Evolutionary conservation across 768 basidiomycete species (phyloP).

Genomic region (Trametes elegans): DNA sequence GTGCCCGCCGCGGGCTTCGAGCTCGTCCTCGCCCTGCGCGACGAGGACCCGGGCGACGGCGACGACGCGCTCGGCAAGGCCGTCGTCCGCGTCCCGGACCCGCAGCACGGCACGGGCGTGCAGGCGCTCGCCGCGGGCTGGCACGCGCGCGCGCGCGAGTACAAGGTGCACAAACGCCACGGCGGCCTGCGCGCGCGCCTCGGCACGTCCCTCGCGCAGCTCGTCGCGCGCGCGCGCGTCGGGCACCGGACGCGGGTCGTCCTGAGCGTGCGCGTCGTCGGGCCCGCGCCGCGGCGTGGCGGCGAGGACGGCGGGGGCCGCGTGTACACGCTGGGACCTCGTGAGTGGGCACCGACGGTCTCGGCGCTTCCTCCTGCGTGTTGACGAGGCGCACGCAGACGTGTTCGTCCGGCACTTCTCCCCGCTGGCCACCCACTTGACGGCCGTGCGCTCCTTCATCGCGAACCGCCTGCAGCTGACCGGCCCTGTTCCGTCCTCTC

Average conservation of each 20-base stretch:
- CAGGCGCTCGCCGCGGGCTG: constrained; percentile 24
- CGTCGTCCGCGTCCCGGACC: constrained; percentile 21
- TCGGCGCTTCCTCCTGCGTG: background rate
- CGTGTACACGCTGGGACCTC: constrained; percentile 40
- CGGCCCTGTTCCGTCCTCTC: constrained; percentile 40
- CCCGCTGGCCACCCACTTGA: constrained; percentile 32
- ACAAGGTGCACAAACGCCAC: constrained; percentile 33
- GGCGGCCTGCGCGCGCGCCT: constrained; percentile 28
- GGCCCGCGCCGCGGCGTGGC: constrained; percentile 25
- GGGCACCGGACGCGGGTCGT: constrained; percentile 29
- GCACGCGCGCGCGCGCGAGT: constrained; percentile 30
- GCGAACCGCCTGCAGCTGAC: constrained; percentile 44
- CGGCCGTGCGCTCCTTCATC: constrained; percentile 37
- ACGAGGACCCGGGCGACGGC: constrained; percentile 28
- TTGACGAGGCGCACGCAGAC: no score
- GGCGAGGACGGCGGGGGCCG: constrained; percentile 31
- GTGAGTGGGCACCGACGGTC: constrained; percentile 24
- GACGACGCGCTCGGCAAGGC: constrained; percentile 30
- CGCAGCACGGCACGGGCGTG: constrained; percentile 1
- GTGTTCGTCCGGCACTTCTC: constrained; percentile 39
- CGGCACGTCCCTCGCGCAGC: constrained; percentile 29
- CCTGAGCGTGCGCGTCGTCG: constrained; percentile 30
- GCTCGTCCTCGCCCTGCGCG: constrained; percentile 21
- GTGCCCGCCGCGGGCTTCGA: constrained; percentile 26
- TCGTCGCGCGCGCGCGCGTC: constrained; percentile 28